Conservation (phyloP, 805 yeast genomes). For the Sugiyamaella mastotermitis region DNA sequence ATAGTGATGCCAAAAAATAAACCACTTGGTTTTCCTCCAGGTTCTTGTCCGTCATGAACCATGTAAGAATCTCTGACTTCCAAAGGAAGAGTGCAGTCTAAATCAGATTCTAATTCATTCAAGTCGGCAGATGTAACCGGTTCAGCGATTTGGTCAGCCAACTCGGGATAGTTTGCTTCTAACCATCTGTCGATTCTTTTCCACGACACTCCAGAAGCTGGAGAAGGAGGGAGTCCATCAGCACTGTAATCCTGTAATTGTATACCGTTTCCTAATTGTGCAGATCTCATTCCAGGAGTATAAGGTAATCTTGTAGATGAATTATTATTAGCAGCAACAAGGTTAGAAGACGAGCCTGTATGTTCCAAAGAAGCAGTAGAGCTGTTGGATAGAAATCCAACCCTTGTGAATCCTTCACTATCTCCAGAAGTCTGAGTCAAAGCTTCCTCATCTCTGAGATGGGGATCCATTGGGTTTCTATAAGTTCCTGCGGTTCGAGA, state of each 20-base stretch:
- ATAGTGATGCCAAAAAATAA: constrained; percentile 74
- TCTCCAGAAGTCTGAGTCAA: constrained; percentile 3
- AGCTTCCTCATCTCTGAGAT: neutral
- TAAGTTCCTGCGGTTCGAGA: constrained; percentile 6
- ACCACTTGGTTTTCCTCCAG: constrained; percentile 68
- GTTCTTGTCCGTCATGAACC: constrained; percentile 88
- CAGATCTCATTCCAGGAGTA: constrained; percentile 31
- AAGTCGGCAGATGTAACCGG: constrained; percentile 79
- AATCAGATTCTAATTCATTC: constrained; percentile 75
- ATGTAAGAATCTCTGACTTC: constrained; percentile 76
- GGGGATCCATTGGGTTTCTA: no score
- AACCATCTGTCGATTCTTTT: constrained; percentile 84
- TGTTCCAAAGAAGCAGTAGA: constrained; percentile 15
- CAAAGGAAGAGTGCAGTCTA: constrained; percentile 66
- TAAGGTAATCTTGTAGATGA: constrained; percentile 23
- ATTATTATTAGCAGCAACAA: constrained; percentile 15
- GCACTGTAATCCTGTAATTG: constrained; percentile 33
- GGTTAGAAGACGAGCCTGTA: constrained; percentile 14
- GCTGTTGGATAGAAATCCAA: constrained; percentile 14
- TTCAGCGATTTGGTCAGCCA: constrained; percentile 67
- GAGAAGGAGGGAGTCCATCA: constrained; percentile 57
- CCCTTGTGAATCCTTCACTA: constrained; percentile 14
- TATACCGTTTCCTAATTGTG: constrained; percentile 29
- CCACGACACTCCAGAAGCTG: constrained; percentile 76
- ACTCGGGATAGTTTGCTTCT: constrained; percentile 68